phyloP scores from a whole-genome alignment of 106 monocot species.

The Dendrobium catenatum region DNA sequence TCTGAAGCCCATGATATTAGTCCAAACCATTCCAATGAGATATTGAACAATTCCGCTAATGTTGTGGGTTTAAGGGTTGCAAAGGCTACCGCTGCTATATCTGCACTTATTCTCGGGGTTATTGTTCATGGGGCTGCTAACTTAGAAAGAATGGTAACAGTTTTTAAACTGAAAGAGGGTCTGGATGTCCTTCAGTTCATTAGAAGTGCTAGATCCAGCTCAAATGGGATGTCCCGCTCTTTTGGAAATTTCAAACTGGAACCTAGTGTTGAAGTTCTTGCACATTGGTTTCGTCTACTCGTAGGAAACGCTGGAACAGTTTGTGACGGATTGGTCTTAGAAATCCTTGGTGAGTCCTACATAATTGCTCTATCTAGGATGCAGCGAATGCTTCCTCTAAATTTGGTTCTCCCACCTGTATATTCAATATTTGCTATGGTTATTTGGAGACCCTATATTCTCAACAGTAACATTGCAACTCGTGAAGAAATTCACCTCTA shows the following conservation, averaged over 20 bases:
- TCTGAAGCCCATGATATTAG: slow-evolving; percentile 61
- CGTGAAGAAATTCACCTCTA: slow-evolving; percentile 79
- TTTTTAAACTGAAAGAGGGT: slow-evolving; percentile 81
- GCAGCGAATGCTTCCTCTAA: slow-evolving; percentile 78
- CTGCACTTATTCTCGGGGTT: slow-evolving; percentile 81
- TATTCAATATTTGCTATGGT: slow-evolving; percentile 91
- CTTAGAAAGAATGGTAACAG: slow-evolving; percentile 76
- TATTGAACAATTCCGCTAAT: slow-evolving; percentile 48
- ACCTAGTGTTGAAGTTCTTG: slow-evolving; percentile 48
- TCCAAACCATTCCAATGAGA: slow-evolving; percentile 54
- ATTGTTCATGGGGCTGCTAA: slow-evolving; percentile 68
- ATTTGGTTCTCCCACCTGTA: slow-evolving; percentile 60
- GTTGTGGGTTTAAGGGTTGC: slow-evolving; percentile 38
- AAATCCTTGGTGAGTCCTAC: slow-evolving; percentile 78
- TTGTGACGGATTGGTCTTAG: slow-evolving; percentile 76
- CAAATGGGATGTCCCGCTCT: slow-evolving; percentile 80
- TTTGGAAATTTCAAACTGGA: slow-evolving; percentile 49
- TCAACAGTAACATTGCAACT: slow-evolving; percentile 45
- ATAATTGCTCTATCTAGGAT: slow-evolving; percentile 70
- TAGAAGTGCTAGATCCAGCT: slow-evolving; percentile 55
- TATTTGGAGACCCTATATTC: slow-evolving; percentile 82
- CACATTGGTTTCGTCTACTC: slow-evolving; percentile 89
- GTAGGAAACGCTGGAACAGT: slow-evolving; percentile 76
- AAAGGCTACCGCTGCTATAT: slow-evolving; percentile 77
- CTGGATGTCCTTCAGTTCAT: slow-evolving; percentile 78